Base-by-base conservation (phyloP, 768 basidiomycete genomes). In the Russula ochroleuca region DNA sequence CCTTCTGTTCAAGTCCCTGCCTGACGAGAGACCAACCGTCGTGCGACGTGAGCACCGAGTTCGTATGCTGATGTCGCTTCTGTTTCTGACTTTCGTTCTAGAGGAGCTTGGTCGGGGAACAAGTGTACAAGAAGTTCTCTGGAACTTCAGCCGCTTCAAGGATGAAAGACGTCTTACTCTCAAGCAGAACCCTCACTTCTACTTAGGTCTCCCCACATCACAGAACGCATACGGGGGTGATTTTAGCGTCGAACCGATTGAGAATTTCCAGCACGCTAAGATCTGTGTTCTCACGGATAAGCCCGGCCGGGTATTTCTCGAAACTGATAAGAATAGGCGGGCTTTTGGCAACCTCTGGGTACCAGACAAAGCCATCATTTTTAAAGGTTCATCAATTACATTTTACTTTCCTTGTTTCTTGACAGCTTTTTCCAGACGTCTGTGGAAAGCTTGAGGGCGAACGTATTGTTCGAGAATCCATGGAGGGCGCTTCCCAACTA, bases 101-200 rank as follows among this genome's bases (percentile, higher is more conserved):
- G 61, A 61, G 45, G 23, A 14, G 13, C 61, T 61, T 15, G 2
- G 19, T 28, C n/a, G 4, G 3, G 14, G 6, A 13, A 28, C 61
- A 14, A 61, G 0, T 6, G 14, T 55, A 11, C 0, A 6, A 19
- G 61, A 55, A 31, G 10, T 61, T 40, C 53, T 61, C 14, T 61
- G 61, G 61, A 61, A 61, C 21, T 61, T 61, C 23, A n/a, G 10
- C 19, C 57, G 57, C 11, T 48, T 21, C n/a, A 35, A 19, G 15
- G 63, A 35, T 28, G 14, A 17, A 13, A 21, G 8, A 31, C 63
- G 57, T 3, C 25, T 64, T 10, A 64, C 57, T 9, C 57, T 64
- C 10, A 28, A 53, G 45, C 43, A 64, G 19, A 64, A 64, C 17
- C 57, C 63, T 31, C 63, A 59, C 19, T 64, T 64, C 38, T 64